phyloP scores from a whole-genome alignment of 106 monocot genomes.

The Dioscorea dumetorum region DNA sequence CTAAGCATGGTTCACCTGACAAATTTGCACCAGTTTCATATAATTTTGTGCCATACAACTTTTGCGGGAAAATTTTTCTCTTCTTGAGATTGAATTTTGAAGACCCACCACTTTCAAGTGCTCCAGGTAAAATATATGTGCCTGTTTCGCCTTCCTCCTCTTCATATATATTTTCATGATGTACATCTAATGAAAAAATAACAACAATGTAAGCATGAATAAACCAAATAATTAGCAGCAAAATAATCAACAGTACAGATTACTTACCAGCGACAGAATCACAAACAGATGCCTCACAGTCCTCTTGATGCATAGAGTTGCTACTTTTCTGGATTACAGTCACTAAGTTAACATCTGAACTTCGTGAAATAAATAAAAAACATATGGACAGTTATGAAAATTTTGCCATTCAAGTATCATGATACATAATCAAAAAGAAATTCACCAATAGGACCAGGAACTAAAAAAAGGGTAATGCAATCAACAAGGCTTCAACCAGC shows the following conservation, averaged over 20 bases:
- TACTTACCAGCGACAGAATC: conserved; percentile 57
- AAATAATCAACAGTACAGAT: neutral
- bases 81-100: conserved; percentile 52
- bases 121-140: conserved; percentile 28
- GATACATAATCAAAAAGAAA: too few species aligned
- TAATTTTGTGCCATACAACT: conserved; percentile 22
- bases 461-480: too few species aligned
- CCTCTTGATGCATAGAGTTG: conserved; percentile 42
- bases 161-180: conserved; percentile 41
- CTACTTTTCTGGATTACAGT: conserved; percentile 41
- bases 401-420: too few species aligned
- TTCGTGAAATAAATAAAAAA: neutral
- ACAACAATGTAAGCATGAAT: neutral
- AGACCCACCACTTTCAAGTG: conserved; percentile 36
- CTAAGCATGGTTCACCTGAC: conserved; percentile 37
- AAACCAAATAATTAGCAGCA: neutral
- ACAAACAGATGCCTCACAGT: conserved; percentile 42
- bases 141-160: conserved; percentile 83
- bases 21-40: conserved; percentile 36
- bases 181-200: conserved; percentile 21
- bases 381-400: too few species aligned
- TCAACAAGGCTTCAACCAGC: too few species aligned
- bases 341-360: neutral
- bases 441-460: too few species aligned
- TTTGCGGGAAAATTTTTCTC: conserved; percentile 44